phyloP scores from a whole-genome alignment of 2,329 filamentous ascomycete species.

The Penicillium sp. region DNA sequence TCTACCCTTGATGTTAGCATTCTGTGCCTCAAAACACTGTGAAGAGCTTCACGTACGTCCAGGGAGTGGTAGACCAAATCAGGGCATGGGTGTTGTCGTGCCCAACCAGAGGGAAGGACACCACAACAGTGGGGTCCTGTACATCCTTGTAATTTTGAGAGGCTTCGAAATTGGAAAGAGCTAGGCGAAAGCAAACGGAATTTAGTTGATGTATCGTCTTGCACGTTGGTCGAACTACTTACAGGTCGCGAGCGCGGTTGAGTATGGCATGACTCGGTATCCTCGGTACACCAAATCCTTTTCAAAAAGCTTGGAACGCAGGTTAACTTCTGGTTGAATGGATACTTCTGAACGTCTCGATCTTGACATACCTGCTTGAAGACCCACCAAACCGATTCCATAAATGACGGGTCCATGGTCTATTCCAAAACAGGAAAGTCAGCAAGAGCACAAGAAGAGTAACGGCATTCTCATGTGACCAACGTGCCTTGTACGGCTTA shows the following conservation, averaged over 20 bases:
- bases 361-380: slow-evolving; percentile 7
- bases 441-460: not conserved
- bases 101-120: slow-evolving; percentile 81
- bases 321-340: slow-evolving; percentile 67
- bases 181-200: not conserved
- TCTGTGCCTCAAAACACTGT: not conserved
- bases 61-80: slow-evolving; percentile 88
- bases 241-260: slow-evolving; percentile 78
- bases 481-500: slow-evolving; percentile 75
- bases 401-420: slow-evolving; percentile 94
- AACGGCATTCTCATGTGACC: not conserved
- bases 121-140: slow-evolving; percentile 85
- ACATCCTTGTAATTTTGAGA: slow-evolving; percentile 95
- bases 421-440: slow-evolving; percentile 33
- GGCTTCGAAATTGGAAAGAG: slow-evolving; percentile 87
- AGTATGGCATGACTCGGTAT: slow-evolving; percentile 93
- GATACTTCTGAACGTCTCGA: not conserved
- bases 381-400: slow-evolving; percentile 89
- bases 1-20: not conserved
- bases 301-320: slow-evolving; percentile 68
- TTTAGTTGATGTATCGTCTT: not conserved
- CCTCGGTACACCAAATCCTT: slow-evolving; percentile 89
- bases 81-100: slow-evolving; percentile 76
- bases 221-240: not conserved
- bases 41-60: slow-evolving; percentile 60